phyloP scores from a whole-genome alignment of 2,329 filamentous ascomycete genomes.

The Calonectria henricotiae region DNA sequence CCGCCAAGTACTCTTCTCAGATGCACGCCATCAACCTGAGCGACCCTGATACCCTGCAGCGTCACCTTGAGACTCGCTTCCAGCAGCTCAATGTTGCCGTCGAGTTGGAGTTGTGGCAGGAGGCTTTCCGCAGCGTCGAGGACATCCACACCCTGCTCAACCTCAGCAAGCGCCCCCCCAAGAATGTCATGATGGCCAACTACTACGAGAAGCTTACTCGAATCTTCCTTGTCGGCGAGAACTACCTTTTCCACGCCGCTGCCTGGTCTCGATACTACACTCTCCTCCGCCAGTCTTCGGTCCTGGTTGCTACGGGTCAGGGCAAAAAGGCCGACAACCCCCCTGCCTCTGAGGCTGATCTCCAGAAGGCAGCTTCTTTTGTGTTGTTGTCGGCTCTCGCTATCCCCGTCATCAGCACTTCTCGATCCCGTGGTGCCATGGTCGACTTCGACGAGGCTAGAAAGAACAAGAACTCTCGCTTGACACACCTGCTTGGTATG shows the following conservation, averaged over 20 bases:
- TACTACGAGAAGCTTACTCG: conserved; percentile 99
- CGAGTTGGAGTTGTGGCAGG: conserved; percentile 98
- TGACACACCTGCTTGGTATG: conserved; percentile 98
- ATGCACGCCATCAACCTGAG: conserved; percentile 99
- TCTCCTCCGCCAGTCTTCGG: conserved; percentile 91
- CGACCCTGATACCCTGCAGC: conserved; percentile 96
- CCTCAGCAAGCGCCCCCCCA: conserved; percentile 96
- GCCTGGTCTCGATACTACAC: conserved; percentile 99
- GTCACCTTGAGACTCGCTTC: conserved; percentile 97
- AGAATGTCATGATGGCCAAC: conserved; percentile 99
- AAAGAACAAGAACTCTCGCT: conserved; percentile 98
- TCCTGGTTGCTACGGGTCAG: conserved; percentile 86
- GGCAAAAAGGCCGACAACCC: conserved; percentile 96
- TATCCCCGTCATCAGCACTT: conserved; percentile 99
- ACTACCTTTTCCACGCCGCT: conserved; percentile 99
- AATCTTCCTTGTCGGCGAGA: conserved; percentile 99
- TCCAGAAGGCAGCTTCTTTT: conserved; percentile 95
- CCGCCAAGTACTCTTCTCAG: conserved; percentile 98
- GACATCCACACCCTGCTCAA: conserved; percentile 98
- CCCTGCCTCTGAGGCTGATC: conserved; percentile 87
- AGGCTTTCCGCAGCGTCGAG: conserved; percentile 99
- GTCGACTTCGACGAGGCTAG: conserved; percentile 97
- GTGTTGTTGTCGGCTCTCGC: conserved; percentile 94
- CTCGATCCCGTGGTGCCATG: conserved; percentile 93
- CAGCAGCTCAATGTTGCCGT: conserved; percentile 98